Conservation (phyloP, 352 stramenopile species). For the Phytophthora litchii region DNA sequence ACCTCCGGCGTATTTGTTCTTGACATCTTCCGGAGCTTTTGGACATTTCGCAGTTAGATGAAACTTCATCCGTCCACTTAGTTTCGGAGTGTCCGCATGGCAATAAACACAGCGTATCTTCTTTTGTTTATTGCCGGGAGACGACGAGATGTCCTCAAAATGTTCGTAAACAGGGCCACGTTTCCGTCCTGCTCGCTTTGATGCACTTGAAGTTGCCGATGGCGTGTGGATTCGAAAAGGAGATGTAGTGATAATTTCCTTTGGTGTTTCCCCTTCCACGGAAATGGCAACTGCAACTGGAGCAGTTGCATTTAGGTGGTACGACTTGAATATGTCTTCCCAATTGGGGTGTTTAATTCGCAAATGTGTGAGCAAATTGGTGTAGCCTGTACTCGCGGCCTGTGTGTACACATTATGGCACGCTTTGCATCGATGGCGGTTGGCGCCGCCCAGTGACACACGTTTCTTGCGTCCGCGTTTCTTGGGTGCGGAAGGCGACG, state of each 20-base stretch:
- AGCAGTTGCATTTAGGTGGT: constrained; percentile 7
- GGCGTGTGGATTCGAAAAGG: neutral
- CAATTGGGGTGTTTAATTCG: constrained; percentile 44
- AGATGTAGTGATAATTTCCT: neutral
- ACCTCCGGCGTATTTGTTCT: constrained; percentile 18
- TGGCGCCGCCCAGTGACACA: constrained; percentile 18
- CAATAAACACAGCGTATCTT: constrained; percentile 44
- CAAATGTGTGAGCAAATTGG: constrained; percentile 47
- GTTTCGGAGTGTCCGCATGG: constrained; percentile 27
- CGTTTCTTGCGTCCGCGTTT: constrained; percentile 33
- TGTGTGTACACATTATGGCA: constrained; percentile 43
- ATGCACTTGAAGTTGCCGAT: constrained; percentile 19
- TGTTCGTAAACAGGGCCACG: constrained; percentile 43
- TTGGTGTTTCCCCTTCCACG: neutral
- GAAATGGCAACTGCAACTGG: neutral
- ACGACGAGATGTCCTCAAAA: constrained; percentile 33
- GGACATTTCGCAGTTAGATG: constrained; percentile 31
- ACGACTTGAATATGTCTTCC: constrained; percentile 26
- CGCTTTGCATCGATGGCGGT: constrained; percentile 41
- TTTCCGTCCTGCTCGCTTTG: constrained; percentile 33
- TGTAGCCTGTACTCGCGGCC: constrained; percentile 41
- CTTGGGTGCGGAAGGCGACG: constrained; percentile 3
- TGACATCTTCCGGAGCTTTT: constrained; percentile 23
- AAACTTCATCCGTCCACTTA: constrained; percentile 40
- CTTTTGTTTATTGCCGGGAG: constrained; percentile 19